Conservation (phyloP, 257 asterid genomes). For the Fraxinus quadrangulata region DNA sequence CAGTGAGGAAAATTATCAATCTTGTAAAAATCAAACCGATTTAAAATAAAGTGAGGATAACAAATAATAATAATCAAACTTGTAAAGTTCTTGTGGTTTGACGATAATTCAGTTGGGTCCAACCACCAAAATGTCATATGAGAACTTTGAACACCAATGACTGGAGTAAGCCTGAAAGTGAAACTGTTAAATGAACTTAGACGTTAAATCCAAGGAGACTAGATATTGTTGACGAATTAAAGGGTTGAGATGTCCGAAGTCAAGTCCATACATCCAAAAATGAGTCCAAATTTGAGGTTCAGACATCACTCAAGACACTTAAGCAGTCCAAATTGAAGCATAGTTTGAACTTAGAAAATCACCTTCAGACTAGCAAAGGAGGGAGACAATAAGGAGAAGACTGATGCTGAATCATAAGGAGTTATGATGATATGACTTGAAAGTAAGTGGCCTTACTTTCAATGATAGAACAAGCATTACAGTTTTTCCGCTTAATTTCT, state of each 20-base stretch:
- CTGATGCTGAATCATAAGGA: neutral
- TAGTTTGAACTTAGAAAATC: neutral
- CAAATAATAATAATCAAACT: neutral
- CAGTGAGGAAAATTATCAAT: neutral
- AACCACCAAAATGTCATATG: neutral
- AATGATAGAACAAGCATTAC: neutral
- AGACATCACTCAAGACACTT: neutral
- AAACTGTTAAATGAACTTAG: neutral
- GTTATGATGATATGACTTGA: neutral
- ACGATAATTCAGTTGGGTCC: neutral
- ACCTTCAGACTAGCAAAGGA: neutral
- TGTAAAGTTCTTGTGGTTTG: neutral
- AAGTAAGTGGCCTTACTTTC: neutral
- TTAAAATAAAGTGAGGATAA: neutral
- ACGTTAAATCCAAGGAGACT: neutral
- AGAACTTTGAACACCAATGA: neutral
- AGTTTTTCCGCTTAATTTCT: neutral
- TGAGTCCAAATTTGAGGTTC: neutral
- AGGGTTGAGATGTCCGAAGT: neutral
- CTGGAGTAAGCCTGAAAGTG: neutral
- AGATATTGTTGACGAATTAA: neutral
- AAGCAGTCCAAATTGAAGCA: neutral
- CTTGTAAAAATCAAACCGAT: no score
- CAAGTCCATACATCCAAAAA: neutral
- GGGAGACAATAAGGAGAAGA: neutral